Evolutionary conservation across 495 filamentous ascomycete genomes (phyloP), one percentile per base, ranked within the genome.

Genomic region (Hyaloscypha finlandica): DNA sequence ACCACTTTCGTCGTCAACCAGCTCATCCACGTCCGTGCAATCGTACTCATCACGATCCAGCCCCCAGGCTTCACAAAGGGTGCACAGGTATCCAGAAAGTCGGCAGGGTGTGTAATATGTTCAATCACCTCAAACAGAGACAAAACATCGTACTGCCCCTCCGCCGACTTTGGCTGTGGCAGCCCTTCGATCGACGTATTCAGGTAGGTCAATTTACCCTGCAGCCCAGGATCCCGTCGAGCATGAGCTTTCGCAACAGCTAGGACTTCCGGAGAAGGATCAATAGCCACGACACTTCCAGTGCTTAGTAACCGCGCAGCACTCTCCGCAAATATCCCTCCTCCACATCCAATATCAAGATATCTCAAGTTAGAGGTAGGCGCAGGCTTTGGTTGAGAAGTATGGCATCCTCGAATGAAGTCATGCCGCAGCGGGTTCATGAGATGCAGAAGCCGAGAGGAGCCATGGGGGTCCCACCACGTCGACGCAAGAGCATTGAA

Each of bases 381-480:
- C 54, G 69, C 75, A n/a, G 74, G 74, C 8, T 57, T 70, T 30
- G 73, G 74, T 52, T 80, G 79, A 22, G 81, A 81, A 70, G 83
- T 77, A 66, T 84, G 88, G 71, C 94, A 97, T 42, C 80, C 75
- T 3, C 80, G 78, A 76, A 99, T 95, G 80, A 98, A 98, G 74
- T 92, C 88, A 77, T 97, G 93, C 37, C 95, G 93, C 52, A 96
- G 86, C 11, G 96, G 95, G 81, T 99, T 98, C 95, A 99, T 98
- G 58, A 96, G 88, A 77, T 98, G 96, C 2, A 99, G 88, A 68
- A 97, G 88, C 16, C 94, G 88, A 0, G 93, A 97, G 22, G 93
- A 88, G 61, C 95, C 95, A 78, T 96, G 88, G 2, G 95, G 92
- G 78, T 98, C 96, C 95, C 95, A 99, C 95, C 95, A 99, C 72